Conservation (phyloP, 129 eudicot species). For the Artemisia annua region DNA sequence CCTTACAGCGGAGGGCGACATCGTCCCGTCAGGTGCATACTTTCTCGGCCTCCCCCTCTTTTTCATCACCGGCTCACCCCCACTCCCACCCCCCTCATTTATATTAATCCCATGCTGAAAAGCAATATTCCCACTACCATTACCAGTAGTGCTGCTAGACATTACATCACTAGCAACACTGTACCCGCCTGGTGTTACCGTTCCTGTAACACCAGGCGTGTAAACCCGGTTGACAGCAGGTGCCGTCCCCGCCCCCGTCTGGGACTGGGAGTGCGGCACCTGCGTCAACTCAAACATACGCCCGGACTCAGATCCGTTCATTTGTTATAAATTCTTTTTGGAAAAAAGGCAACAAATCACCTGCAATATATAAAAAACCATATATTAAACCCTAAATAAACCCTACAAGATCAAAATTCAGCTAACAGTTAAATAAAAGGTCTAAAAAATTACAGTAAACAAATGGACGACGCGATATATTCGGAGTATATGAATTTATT, state of each 20-base stretch:
- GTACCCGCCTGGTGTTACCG: conserved; percentile 18
- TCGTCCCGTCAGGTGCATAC: conserved; percentile 68
- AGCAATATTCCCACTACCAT: conserved; percentile 11
- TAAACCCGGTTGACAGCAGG: conserved; percentile 40
- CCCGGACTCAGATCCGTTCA: conserved; percentile 74
- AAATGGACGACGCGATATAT: conserved; percentile 8
- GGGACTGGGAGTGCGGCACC: conserved; percentile 32
- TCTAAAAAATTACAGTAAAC: conserved; percentile 30
- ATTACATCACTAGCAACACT: conserved; percentile 39
- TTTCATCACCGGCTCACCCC: conserved; percentile 41
- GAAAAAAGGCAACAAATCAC: neutral
- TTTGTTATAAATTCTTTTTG: conserved; percentile 21
- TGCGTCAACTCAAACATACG: conserved; percentile 36
- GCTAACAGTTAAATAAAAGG: conserved; percentile 24
- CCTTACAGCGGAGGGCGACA: conserved; percentile 38
- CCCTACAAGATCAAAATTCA: conserved; percentile 23
- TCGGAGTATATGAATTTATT: conserved; percentile 13
- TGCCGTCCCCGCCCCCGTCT: too few relatives aligned
- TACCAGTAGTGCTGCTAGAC: conserved; percentile 25
- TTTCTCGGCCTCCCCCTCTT: conserved; percentile 88
- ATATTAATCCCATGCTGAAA: conserved; percentile 47
- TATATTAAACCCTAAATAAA: conserved; percentile 23
- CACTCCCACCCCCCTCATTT: conserved; percentile 34
- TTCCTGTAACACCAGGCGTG: conserved; percentile 37
- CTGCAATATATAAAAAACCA: conserved; percentile 1